Conservation (phyloP, 305 asterid genomes). For the Solanum aculeatissimum region DNA sequence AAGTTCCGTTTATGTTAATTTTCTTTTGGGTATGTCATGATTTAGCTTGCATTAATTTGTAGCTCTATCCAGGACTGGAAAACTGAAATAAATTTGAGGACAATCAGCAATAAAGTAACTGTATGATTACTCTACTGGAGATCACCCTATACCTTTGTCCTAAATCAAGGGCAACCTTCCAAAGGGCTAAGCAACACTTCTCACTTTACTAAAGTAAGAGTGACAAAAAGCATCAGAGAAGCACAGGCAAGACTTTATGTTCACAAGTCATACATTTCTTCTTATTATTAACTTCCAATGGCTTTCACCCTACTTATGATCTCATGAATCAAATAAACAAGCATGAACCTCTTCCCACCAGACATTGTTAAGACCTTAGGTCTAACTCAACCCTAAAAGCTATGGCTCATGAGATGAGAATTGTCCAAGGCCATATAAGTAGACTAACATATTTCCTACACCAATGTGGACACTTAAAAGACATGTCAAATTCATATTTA, state of each 20-base stretch:
- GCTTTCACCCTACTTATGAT: background rate
- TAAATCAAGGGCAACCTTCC: background rate
- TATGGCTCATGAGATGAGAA: background rate
- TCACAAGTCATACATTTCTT: background rate
- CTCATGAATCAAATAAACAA: background rate
- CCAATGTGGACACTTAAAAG: background rate
- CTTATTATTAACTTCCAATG: background rate
- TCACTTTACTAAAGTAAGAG: background rate
- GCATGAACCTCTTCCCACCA: background rate
- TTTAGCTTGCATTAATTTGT: background rate
- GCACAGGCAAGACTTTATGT: background rate
- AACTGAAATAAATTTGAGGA: background rate
- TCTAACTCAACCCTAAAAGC: background rate
- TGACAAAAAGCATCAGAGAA: background rate
- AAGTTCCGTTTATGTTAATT: background rate
- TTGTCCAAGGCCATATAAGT: background rate
- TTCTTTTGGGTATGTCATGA: background rate
- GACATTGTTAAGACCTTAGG: background rate
- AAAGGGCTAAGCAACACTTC: background rate
- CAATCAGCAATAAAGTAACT: background rate
- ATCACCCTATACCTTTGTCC: background rate
- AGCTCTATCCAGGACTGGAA: background rate
- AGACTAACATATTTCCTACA: background rate
- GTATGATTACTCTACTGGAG: background rate
- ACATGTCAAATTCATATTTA: background rate